Evolutionary conservation across 2,329 filamentous ascomycete species (phyloP).

Genomic region (Sarocladium brachiariae): DNA sequence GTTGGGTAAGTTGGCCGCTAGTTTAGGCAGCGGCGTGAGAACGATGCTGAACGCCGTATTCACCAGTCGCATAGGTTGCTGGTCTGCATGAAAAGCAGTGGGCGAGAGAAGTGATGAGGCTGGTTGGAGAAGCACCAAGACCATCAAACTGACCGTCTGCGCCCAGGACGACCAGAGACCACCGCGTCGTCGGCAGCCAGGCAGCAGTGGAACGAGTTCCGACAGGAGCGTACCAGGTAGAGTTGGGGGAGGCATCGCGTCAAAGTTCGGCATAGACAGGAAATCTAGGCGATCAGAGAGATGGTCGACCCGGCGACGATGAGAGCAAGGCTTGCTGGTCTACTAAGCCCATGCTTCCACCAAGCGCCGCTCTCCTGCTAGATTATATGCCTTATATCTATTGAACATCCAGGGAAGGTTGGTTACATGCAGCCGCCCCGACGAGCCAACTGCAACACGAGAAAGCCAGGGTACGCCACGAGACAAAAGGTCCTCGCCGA

Average conservation of each 20-base stretch:
- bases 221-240: not conserved
- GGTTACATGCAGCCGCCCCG: not conserved
- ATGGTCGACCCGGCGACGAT: not conserved
- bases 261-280: not conserved
- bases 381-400: not conserved
- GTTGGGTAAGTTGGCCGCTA: not conserved
- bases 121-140: not conserved
- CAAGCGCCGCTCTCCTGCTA: too few species aligned
- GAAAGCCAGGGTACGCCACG: not conserved
- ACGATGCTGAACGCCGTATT: not conserved
- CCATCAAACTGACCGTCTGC: not conserved
- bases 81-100: not conserved
- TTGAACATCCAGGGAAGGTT: not conserved
- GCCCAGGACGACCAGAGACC: not conserved
- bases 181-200: not conserved
- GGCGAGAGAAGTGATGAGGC: not conserved
- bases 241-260: not conserved
- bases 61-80: not conserved
- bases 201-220: not conserved
- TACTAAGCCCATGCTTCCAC: not conserved
- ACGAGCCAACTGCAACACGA: not conserved
- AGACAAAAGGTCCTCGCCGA: constrained; percentile 1
- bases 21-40: constrained; percentile 1
- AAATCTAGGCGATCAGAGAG: too few species aligned
- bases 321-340: not conserved